Evolutionary conservation across 2,329 filamentous ascomycete genomes (phyloP).

Genomic region (Colletotrichum sojae): DNA sequence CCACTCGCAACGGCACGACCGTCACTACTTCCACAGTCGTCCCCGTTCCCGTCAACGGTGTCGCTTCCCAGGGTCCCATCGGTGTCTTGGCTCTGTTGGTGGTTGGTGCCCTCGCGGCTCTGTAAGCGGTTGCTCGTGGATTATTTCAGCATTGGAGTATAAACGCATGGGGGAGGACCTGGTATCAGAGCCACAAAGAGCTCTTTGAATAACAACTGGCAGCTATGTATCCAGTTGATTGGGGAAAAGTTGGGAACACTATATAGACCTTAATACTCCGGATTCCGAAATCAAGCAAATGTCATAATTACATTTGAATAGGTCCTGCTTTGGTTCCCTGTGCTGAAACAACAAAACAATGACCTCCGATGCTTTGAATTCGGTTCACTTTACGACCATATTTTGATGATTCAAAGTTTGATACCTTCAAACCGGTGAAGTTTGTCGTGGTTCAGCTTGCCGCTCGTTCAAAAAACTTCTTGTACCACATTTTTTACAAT

Average conservation of each 20-base stretch:
- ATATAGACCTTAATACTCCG: neutral
- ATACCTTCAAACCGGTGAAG: too few relatives aligned
- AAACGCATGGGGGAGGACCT: neutral
- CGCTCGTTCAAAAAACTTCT: too few relatives aligned
- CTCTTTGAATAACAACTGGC: too few relatives aligned
- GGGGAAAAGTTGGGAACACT: too few relatives aligned
- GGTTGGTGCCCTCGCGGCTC: constrained; percentile 29
- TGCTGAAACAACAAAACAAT: neutral
- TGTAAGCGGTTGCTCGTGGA: neutral
- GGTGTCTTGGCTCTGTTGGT: constrained; percentile 27
- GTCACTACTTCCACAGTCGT: constrained; percentile 10
- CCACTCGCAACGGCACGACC: constrained; percentile 13
- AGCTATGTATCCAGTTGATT: too few relatives aligned
- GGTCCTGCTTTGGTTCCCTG: neutral
- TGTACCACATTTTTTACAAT: too few relatives aligned
- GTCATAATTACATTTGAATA: neutral
- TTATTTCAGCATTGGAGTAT: neutral
- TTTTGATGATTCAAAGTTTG: too few relatives aligned
- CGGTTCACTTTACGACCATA: too few relatives aligned
- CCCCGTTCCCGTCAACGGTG: constrained; percentile 31
- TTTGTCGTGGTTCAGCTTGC: too few relatives aligned
- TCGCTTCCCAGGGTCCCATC: constrained; percentile 17
- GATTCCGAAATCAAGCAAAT: neutral
- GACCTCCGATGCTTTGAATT: too few relatives aligned
- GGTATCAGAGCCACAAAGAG: neutral